Conservation (phyloP, 768 basidiomycete species). For the Boletales sp. region DNA sequence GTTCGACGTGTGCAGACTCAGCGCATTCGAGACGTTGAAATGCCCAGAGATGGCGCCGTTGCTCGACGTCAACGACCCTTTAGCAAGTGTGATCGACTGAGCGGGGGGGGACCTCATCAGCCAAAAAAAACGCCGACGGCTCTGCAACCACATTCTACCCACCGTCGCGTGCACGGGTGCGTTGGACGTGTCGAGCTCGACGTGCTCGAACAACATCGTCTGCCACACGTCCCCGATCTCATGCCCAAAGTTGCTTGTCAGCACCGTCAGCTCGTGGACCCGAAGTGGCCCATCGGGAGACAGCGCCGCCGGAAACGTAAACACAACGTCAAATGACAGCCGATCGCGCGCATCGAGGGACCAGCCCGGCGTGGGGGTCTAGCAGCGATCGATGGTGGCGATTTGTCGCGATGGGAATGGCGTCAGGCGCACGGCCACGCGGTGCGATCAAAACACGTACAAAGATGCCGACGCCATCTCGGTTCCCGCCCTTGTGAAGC, state of each 20-base stretch:
- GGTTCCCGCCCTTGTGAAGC: constrained; percentile 23
- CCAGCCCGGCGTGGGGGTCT: constrained; percentile 17
- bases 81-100: constrained; percentile 31
- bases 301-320: constrained; percentile 26
- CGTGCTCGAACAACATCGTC: constrained; percentile 23
- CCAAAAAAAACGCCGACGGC: neutral
- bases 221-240: constrained; percentile 25
- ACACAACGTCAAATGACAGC: constrained; percentile 26
- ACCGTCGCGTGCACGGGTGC: constrained; percentile 27
- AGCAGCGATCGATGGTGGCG: neutral
- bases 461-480: constrained; percentile 37
- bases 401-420: no score
- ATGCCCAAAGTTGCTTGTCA: constrained; percentile 29
- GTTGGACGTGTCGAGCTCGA: constrained; percentile 25
- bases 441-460: constrained; percentile 19
- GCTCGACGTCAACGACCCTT: constrained; percentile 22
- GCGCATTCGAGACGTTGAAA: constrained; percentile 28
- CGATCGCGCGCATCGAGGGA: constrained; percentile 2
- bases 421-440: no score
- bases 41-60: constrained; percentile 37
- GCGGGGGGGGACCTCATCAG: neutral
- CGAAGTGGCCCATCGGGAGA: constrained; percentile 10
- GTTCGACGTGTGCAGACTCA: constrained; percentile 36
- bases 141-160: constrained; percentile 1
- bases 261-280: constrained; percentile 27